Evolutionary conservation across 2,329 filamentous ascomycete genomes (phyloP), one percentile per base, ranked within the genome.

Genomic region (Colletotrichum tofieldiae): DNA sequence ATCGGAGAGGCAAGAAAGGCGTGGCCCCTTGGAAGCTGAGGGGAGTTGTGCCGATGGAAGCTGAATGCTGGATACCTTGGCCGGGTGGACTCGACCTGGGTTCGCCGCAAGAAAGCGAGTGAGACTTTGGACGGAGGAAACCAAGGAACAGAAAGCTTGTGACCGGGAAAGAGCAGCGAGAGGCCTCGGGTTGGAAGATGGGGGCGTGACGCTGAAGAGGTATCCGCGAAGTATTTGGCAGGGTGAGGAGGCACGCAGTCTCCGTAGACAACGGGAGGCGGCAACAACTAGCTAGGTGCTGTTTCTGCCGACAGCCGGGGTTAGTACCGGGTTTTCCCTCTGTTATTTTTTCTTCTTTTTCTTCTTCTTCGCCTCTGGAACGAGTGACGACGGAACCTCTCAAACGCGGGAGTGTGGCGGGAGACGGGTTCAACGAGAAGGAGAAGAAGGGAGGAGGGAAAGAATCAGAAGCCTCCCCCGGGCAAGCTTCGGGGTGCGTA

Each of bases 141-240:
- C 66, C 70, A 72, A 65, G 66, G 66, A 70, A 69, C 32, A 18
- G 59, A 65, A 65, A 64, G 60, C 70, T 72, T 70, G 66, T 72
- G 70, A 72, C 70, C 32, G 60, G 70, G 59, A 29, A 69, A n/a
- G 49, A 65, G 54, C 45, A 64, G 29, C 58, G 49, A 56, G 52
- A 45, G 65, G 62, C 65, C 70, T 72, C 65, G 70, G 70, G 47
- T 41, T 70, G 59, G 54, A 32, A 69, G 54, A 64, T 52, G 59
- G 59, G 52, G 63, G 69, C 69, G 70, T 69, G 59, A 54, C 65
- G 65, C 32, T 55, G 61, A 43, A 29, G 18, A 64, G 61, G 61
- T 64, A 51, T 62, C 60, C 32, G 32, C 43, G 14, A 62, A 49
- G 60, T 62, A 52, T 49, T 58, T 58, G 1, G 54, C 14, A 14